Percentiles rank a stretch among this genome's conserved stretches.
These are phyloP conservation scores for Magnolia kwangsiensis DNA, from an alignment of 164 flowering plant genomes.

Conservation along the genomic window DNA sequence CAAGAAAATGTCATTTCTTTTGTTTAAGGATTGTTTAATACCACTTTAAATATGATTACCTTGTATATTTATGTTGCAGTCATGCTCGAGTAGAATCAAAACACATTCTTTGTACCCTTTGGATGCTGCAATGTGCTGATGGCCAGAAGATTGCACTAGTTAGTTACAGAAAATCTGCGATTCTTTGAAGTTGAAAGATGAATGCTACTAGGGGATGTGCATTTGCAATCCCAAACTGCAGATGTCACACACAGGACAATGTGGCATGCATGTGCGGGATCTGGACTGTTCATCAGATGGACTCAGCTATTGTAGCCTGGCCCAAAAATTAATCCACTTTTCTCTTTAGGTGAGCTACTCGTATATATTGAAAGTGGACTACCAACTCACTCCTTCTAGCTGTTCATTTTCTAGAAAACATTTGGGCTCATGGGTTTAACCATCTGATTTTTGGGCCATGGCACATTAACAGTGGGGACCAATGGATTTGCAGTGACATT, in stretches of 20 bases:
- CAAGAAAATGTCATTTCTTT: no score
- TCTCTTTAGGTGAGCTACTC: no score
- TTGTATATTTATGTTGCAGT: constrained; percentile 49
- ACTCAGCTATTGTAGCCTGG: no score
- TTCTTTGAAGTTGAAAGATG: not conserved
- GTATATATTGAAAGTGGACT: not conserved
- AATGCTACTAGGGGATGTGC: not conserved
- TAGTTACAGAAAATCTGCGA: not conserved
- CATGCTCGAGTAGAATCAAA: constrained; percentile 60
- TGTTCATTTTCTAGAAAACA: not conserved
- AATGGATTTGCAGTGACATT: not conserved
- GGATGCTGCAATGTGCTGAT: constrained; percentile 81
- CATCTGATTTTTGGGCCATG: not conserved
- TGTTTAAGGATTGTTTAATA: no score
- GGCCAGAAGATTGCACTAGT: not conserved
- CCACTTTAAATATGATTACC: constrained; percentile 33
- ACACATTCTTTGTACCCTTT: constrained; percentile 87
- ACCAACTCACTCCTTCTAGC: not conserved
- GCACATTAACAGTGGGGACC: not conserved
- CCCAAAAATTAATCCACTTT: no score
- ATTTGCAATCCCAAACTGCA: not conserved
- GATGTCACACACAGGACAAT: not conserved
- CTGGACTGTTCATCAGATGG: no score
- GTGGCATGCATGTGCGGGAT: no score
- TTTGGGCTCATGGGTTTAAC: not conserved